Conservation (phyloP, 768 basidiomycete species). For the Leccinum aurantiacum region DNA sequence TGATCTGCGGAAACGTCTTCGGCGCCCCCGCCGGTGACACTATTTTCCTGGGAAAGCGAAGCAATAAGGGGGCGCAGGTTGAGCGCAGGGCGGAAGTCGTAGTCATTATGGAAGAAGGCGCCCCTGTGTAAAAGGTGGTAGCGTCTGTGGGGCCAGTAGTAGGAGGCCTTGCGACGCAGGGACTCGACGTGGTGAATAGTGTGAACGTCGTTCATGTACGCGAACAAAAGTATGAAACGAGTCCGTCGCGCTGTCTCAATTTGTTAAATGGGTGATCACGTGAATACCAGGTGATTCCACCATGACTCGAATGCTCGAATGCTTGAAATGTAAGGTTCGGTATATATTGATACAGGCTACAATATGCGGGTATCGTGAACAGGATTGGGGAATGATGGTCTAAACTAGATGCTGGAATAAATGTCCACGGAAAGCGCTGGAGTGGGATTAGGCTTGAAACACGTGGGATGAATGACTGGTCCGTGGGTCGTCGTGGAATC, state of each 20-base stretch:
- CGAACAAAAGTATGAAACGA: neutral
- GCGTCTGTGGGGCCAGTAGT: conserved; percentile 26
- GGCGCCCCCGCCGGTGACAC: neutral
- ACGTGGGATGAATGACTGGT: conserved; percentile 10
- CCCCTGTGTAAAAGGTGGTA: conserved; percentile 11
- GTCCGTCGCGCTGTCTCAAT: neutral
- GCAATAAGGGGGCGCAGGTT: conserved; percentile 30
- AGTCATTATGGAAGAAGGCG: neutral
- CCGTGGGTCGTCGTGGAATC: conserved; percentile 15
- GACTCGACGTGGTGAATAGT: conserved; percentile 30
- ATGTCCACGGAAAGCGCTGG: conserved; percentile 15
- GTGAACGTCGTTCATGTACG: conserved; percentile 8
- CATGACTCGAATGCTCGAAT: neutral
- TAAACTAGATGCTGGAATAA: conserved; percentile 30
- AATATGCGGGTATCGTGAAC: conserved; percentile 28
- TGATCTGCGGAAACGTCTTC: neutral
- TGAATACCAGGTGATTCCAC: neutral
- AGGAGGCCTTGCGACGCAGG: conserved; percentile 22
- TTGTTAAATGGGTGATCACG: conserved; percentile 9
- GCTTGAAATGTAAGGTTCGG: conserved; percentile 7
- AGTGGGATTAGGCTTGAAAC: conserved; percentile 7
- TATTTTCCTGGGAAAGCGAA: conserved; percentile 10
- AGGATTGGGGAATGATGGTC: conserved; percentile 21
- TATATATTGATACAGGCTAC: conserved; percentile 32
- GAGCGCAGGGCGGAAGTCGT: conserved; percentile 31